phyloP scores from a whole-genome alignment of 2,329 filamentous ascomycete genomes.

The Macrophomina tecta region DNA sequence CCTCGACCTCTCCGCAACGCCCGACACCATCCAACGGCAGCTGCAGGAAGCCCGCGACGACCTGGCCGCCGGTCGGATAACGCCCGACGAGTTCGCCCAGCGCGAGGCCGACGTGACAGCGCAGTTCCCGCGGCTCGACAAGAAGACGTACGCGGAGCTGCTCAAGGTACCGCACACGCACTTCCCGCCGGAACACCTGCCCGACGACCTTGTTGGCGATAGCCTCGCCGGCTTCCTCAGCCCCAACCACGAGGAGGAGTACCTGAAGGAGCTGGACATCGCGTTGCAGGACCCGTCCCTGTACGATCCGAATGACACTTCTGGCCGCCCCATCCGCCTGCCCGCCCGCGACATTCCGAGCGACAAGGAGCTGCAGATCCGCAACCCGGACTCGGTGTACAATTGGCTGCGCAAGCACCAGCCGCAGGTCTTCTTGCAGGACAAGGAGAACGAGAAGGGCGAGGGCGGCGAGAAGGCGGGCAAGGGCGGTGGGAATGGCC shows the following conservation, averaged over 20 bases:
- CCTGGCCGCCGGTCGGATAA: constrained; percentile 39
- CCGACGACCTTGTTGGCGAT: constrained; percentile 53
- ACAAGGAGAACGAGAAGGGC: constrained; percentile 58
- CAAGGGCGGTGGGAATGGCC: constrained; percentile 40
- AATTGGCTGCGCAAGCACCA: constrained; percentile 91
- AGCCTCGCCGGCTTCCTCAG: constrained; percentile 71
- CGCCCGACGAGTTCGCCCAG: constrained; percentile 39
- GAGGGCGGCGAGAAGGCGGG: constrained; percentile 40
- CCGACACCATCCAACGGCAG: constrained; percentile 36
- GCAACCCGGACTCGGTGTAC: constrained; percentile 90
- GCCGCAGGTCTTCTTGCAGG: constrained; percentile 83
- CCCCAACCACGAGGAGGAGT: constrained; percentile 74
- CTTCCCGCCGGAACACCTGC: constrained; percentile 39
- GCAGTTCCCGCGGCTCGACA: constrained; percentile 36
- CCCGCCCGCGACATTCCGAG: constrained; percentile 47
- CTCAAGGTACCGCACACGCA: constrained; percentile 50
- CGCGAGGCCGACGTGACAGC: constrained; percentile 39
- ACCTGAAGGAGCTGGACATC: constrained; percentile 69
- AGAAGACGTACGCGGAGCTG: constrained; percentile 44
- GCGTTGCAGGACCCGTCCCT: constrained; percentile 57
- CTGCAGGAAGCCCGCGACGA: constrained; percentile 44
- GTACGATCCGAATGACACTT: constrained; percentile 55
- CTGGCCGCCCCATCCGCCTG: constrained; percentile 47
- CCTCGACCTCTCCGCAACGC: constrained; percentile 50
- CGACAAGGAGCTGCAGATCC: constrained; percentile 62